phyloP scores from a whole-genome alignment of 176 grass and related monocot species.

The Musa schizocarpa region DNA sequence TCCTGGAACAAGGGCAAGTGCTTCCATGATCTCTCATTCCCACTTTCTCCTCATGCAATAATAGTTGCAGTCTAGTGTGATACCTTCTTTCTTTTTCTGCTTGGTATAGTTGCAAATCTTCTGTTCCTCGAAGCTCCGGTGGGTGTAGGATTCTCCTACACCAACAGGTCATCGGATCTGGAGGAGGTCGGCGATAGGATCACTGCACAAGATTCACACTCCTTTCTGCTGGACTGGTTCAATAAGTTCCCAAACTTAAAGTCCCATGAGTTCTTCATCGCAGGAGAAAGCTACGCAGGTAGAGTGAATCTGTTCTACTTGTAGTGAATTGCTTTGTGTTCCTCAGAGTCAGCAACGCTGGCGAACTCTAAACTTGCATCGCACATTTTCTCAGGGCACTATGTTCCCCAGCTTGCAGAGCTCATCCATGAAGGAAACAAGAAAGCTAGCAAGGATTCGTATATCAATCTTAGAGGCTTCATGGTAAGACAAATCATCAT shows the following conservation, averaged over 20 bases:
- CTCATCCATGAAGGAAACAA: constrained; percentile 69
- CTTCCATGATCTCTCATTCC: not conserved
- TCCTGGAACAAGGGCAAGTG: constrained; percentile 87
- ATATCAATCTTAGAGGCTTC: constrained; percentile 80
- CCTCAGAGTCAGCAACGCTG: not conserved
- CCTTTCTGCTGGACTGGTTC: constrained; percentile 73
- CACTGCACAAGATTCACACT: constrained; percentile 64
- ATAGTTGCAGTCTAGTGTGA: too few relatives aligned
- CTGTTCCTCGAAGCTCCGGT: constrained; percentile 88
- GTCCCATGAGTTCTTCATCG: constrained; percentile 62
- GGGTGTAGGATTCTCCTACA: constrained; percentile 90
- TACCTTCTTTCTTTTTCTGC: not conserved
- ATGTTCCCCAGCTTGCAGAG: constrained; percentile 79
- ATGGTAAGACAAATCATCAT: constrained; percentile 36
- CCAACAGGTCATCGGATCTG: constrained; percentile 60
- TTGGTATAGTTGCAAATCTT: constrained; percentile 56
- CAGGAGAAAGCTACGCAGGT: constrained; percentile 97
- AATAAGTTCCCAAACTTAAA: constrained; percentile 75
- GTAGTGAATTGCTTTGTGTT: not conserved
- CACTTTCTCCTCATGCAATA: not conserved
- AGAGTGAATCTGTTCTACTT: not conserved
- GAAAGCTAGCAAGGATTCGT: constrained; percentile 30
- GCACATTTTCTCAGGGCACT: constrained; percentile 48
- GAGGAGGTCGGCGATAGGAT: constrained; percentile 51
- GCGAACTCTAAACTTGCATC: not conserved